Conservation (phyloP, 495 filamentous ascomycete genomes). For the Margaritispora aquatica region DNA sequence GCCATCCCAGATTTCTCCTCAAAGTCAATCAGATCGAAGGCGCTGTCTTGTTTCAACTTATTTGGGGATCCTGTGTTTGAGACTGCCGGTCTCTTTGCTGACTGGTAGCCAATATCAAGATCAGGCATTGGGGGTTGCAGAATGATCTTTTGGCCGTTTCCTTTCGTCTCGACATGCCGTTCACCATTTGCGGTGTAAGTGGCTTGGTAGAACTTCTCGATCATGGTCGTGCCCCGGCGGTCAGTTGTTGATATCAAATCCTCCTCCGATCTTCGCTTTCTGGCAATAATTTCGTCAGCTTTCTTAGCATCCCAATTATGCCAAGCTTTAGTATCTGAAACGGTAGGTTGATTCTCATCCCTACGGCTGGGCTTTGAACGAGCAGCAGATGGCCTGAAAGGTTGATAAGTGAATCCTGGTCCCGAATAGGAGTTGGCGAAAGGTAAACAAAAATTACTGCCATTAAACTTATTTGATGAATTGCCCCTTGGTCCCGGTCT, state of each 20-base stretch:
- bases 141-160: no score
- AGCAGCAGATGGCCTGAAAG: no score
- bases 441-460: no score
- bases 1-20: not conserved
- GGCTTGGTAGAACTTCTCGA: not conserved
- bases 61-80: not conserved
- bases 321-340: not conserved
- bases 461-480: no score
- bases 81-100: not conserved
- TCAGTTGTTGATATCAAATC: not conserved
- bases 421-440: no score
- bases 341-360: not conserved
- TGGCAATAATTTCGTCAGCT: conserved; percentile 3
- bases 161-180: no score
- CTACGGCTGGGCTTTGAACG: no score
- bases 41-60: not conserved
- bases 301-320: conserved; percentile 16
- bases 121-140: no score
- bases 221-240: not conserved
- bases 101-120: no score
- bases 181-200: not conserved
- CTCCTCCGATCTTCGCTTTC: not conserved
- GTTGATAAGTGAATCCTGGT: no score
- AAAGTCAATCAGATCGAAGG: not conserved
- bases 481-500: no score